These are phyloP conservation scores for Neonectria ditissima DNA, from an alignment of 2,329 filamentous ascomycete genomes.

Conservation along the genomic window DNA sequence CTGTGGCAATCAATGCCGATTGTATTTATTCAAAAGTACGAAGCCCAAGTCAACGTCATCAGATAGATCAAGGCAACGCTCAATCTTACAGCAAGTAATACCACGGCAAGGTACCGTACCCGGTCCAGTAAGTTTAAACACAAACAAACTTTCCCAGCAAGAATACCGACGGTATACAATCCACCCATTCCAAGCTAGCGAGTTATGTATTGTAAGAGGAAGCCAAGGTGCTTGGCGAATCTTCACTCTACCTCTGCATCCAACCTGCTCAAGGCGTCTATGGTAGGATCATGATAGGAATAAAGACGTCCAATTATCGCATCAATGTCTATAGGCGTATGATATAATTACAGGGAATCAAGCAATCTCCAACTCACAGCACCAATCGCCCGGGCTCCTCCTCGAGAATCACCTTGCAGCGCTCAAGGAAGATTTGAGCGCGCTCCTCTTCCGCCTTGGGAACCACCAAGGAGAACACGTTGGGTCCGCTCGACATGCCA, in stretches of 20 bases:
- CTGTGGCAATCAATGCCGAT: no score
- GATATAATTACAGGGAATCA: constrained; percentile 49
- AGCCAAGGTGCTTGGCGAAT: no score
- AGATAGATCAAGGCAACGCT: no score
- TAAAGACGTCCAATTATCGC: constrained; percentile 27
- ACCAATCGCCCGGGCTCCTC: constrained; percentile 82
- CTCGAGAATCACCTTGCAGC: constrained; percentile 86
- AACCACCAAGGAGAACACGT: constrained; percentile 86
- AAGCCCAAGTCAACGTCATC: no score
- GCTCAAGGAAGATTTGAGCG: constrained; percentile 84
- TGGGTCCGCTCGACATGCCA: constrained; percentile 68
- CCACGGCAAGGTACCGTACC: no score
- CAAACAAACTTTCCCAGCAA: no score
- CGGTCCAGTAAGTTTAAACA: no score
- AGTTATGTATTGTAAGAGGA: no score
- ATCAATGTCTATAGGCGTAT: constrained; percentile 42
- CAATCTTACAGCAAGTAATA: no score
- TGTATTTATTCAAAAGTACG: no score
- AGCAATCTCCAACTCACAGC: constrained; percentile 55
- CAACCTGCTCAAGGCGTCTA: background rate
- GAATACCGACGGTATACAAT: no score
- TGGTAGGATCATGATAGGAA: constrained; percentile 1
- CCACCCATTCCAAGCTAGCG: no score
- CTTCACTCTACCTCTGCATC: background rate
- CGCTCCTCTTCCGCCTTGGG: constrained; percentile 84